Evolutionary conservation across 768 basidiomycete species (phyloP), one percentile per base, ranked within the genome.

Genomic region (Tulasnella sp.): DNA sequence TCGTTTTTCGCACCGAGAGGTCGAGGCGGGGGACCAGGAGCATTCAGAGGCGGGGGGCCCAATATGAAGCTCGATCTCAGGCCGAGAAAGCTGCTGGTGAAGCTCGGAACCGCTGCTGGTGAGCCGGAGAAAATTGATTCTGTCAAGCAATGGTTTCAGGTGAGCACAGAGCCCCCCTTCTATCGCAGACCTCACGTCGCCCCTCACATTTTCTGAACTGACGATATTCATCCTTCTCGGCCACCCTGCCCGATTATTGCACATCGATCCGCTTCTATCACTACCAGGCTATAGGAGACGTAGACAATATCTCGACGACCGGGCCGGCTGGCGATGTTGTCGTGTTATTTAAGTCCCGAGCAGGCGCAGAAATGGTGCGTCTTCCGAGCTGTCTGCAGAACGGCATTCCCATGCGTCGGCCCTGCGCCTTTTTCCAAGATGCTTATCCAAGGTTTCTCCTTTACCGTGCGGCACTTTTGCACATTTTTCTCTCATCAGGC

Each of bases 1-100:
- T 40, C 39, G 44, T 74, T 74, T 46, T 74, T 40, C 44, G 73
- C 44, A 46, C 75, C 75, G 46, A 40, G 75, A 39, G 75, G 46
- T 48, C 68, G 78, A 48, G 78, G 78, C 36, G 74, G 81, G 18
- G 80, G 78, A 14, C 77, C 80, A 34, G 71, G 40, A 40, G 44
- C n/a, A 19, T 68, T 83, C 36, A 88, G 88, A 58, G 88, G 87
- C 12, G 87, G 89, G 81, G 89, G 92, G 58, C 87, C 88, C 14
- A 95, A 91, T 82, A 93, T 97, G 92, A 93, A 93, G 83, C 89
- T 98, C 39, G 96, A 98, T 85, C 95, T 96, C 83, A 90, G 96
- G 24, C 93, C 96, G 14, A 93, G 91, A 86, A 92, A 90, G 85
- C 86, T 98, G 34, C 85, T 93, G 31, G 87, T 98, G 39, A 92